Percentiles rank a stretch among this genome's conserved stretches.
These are phyloP conservation scores for Inonotus obliquus DNA, from an alignment of 1,284 basidiomycete species.

Conservation along the genomic window DNA sequence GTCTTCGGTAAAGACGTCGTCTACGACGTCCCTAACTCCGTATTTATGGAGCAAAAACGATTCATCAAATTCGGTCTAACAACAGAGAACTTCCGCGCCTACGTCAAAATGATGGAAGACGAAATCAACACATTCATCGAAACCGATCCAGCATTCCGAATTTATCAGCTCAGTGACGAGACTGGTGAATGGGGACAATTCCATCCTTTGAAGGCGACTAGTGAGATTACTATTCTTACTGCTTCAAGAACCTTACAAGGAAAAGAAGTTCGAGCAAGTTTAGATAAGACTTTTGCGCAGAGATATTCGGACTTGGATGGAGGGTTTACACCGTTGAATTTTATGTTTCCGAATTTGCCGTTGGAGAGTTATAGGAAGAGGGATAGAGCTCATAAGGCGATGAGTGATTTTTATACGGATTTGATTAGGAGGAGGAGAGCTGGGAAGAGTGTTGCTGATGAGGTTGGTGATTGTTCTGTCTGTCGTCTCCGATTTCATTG, in stretches of 20 bases:
- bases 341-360: constrained; percentile 92
- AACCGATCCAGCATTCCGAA: constrained; percentile 55
- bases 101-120: constrained; percentile 86
- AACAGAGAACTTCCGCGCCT: constrained; percentile 85
- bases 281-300: constrained; percentile 84
- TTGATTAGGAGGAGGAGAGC: constrained; percentile 80
- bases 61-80: constrained; percentile 95
- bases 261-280: constrained; percentile 72
- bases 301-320: constrained; percentile 90
- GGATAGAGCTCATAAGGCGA: constrained; percentile 87
- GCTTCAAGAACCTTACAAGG: constrained; percentile 92
- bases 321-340: constrained; percentile 89
- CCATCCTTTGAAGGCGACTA: constrained; percentile 68
- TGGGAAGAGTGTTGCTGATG: constrained; percentile 32
- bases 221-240: constrained; percentile 95
- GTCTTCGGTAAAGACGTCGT: constrained; percentile 97
- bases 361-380: constrained; percentile 84
- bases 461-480: constrained; percentile 28
- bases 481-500: background rate
- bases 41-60: constrained; percentile 99
- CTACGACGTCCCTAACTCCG: constrained; percentile 94
- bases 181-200: constrained; percentile 68
- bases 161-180: constrained; percentile 53
- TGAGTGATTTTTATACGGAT: constrained; percentile 90
- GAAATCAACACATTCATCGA: constrained; percentile 75